Evolutionary conservation across 805 yeast species (phyloP), one percentile per base, ranked within the genome.

Genomic region (Yamadazyma ubonensis): DNA sequence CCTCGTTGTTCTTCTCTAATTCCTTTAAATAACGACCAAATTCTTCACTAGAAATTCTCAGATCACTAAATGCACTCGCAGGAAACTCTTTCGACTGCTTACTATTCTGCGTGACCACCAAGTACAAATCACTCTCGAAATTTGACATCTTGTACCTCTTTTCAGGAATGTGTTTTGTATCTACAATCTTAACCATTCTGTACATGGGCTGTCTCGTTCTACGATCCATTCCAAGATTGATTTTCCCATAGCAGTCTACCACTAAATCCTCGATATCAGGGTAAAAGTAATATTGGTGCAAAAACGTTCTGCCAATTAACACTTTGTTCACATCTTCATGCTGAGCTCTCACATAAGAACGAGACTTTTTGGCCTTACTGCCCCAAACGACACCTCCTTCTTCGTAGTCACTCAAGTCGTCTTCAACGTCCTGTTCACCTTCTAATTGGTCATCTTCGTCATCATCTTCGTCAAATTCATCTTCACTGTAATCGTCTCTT

Each of bases 111-210:
- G 90, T 75, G 10, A 87, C 91, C 38, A 78, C 70, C 49, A 91
- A 70, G 49, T 76, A 80, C 10, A 72, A 59, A 46, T 75, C 76
- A 42, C 74, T 70, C 45, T 68, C 70, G 39, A 61, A 65, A 18
- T 62, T 68, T 12, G 67, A 60, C 31, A 77, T 49, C 25, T 58
- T 58, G 51, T 77, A 77, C 8, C 67, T 63, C 41, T 63, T 68
- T 26, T 59, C 61, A 2, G 72, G 71, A 9, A 47, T 52, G 34
- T 67, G 62, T 18, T 74, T 75, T 6, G 85, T 76, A 39, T 77
- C 83, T 49, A 81, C 84, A 31, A 93, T 79, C 55, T 78, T 83
- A 35, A 91, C 95, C 78, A 91, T 75, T 52, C 97, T 75, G 63
- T 93, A 91, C 38, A 78, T 76, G 8, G 83, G 75, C 53, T 71